These are phyloP conservation scores for Macrophomina phaseolina DNA, from an alignment of 2,329 filamentous ascomycete genomes.

Conservation along the genomic window DNA sequence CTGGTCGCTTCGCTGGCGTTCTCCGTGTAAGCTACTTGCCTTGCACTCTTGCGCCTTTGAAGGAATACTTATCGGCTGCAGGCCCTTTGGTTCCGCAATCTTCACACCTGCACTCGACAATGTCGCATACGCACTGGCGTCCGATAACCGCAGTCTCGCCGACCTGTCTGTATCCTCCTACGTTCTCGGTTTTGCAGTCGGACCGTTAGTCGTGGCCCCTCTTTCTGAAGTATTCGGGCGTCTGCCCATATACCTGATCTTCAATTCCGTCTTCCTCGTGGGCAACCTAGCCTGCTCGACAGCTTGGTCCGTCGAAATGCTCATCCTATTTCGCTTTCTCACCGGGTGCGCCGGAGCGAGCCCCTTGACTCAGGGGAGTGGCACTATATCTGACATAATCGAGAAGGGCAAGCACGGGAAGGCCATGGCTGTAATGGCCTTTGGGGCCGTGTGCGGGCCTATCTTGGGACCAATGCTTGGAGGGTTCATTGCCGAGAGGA, in stretches of 20 bases:
- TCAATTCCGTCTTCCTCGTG: slow-evolving; percentile 34
- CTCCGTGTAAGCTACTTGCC: slow-evolving; percentile 7
- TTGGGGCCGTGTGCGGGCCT: slow-evolving; percentile 59
- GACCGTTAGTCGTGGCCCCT: slow-evolving; percentile 36
- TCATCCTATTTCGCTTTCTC: slow-evolving; percentile 38
- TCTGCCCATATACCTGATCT: slow-evolving; percentile 31
- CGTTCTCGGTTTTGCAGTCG: slow-evolving; percentile 28
- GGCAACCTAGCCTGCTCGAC: slow-evolving; percentile 33
- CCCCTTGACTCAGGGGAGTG: slow-evolving; percentile 54
- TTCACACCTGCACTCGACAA: background rate
- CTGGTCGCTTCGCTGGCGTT: slow-evolving; percentile 26
- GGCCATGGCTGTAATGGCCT: slow-evolving; percentile 55
- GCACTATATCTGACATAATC: slow-evolving; percentile 58
- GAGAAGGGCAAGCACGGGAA: slow-evolving; percentile 54
- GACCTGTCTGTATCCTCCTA: slow-evolving; percentile 33
- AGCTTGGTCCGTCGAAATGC: slow-evolving; percentile 31
- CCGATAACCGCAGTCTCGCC: background rate
- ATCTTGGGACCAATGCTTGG: slow-evolving; percentile 45
- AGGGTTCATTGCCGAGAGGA: background rate
- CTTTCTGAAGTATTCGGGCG: slow-evolving; percentile 38
- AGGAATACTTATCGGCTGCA: background rate
- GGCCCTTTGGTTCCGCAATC: background rate
- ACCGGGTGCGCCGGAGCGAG: slow-evolving; percentile 33
- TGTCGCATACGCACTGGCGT: background rate
- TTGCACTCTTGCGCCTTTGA: background rate